A percentile compares a stretch with the other conserved stretches of the same genome.
phyloP scores from a whole-genome alignment of 441 rosid genomes.

The Erodium texanum region DNA sequence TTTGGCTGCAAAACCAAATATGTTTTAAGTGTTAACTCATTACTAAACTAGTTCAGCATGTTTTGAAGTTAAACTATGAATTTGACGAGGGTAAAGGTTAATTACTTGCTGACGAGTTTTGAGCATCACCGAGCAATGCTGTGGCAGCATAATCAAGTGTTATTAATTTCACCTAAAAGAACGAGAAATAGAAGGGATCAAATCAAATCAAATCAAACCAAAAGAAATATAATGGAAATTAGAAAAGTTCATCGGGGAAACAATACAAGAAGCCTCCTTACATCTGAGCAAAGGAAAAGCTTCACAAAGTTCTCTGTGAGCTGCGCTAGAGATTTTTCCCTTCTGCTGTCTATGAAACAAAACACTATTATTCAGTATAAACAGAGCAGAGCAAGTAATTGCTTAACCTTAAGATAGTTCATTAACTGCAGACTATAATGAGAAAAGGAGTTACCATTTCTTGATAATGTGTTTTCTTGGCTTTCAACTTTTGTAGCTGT shows the following conservation, averaged over 20 bases:
- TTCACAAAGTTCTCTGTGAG: constrained; percentile 81
- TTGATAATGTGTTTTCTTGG: constrained; percentile 41
- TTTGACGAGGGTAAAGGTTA: background rate
- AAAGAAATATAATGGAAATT: background rate
- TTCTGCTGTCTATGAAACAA: constrained; percentile 41
- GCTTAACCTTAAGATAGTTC: background rate
- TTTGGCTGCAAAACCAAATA: constrained; percentile 48
- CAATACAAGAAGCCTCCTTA: constrained; percentile 27
- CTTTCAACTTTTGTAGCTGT: constrained; percentile 29
- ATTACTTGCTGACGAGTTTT: constrained; percentile 52
- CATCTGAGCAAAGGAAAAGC: constrained; percentile 77
- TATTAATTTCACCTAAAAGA: constrained; percentile 39
- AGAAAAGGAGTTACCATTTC: constrained; percentile 35
- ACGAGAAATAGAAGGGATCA: constrained; percentile 7
- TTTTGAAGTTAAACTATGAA: background rate
- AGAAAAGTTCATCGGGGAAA: constrained; percentile 3
- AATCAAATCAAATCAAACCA: background rate
- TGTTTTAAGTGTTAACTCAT: constrained; percentile 11
- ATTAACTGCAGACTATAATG: background rate
- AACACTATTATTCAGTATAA: constrained; percentile 11
- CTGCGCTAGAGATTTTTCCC: constrained; percentile 63
- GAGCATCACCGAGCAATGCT: constrained; percentile 50
- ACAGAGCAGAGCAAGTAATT: background rate
- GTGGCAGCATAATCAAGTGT: constrained; percentile 21
- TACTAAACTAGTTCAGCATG: background rate